These are phyloP conservation scores for Datura wrightii DNA, from an alignment of 257 asterid genomes.

Conservation along the genomic window DNA sequence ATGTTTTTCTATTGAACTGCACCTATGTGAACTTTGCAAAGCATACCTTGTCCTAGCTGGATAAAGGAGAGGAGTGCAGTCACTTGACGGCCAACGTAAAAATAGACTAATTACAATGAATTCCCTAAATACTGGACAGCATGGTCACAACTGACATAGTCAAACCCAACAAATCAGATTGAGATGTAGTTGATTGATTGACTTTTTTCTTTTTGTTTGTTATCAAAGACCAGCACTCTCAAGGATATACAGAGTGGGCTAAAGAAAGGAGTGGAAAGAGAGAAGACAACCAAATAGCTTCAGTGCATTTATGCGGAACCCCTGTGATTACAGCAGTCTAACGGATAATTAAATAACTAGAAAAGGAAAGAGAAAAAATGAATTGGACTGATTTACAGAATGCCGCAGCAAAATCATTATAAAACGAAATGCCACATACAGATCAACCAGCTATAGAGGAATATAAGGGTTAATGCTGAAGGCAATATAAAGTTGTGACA, in stretches of 20 bases:
- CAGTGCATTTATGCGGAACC: not conserved
- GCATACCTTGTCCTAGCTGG: not conserved
- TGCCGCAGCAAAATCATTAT: not conserved
- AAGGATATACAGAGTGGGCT: not conserved
- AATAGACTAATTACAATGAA: not conserved
- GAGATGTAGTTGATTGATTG: not conserved
- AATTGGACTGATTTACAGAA: not conserved
- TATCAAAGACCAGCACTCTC: not conserved
- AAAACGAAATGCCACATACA: conserved; percentile 1
- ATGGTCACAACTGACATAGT: not conserved
- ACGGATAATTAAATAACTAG: conserved; percentile 2
- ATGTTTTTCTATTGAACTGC: no score
- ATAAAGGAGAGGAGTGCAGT: not conserved
- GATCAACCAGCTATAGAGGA: conserved; percentile 21
- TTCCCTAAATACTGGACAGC: not conserved
- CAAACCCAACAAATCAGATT: conserved; percentile 13
- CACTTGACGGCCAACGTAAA: not conserved
- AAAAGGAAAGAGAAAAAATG: not conserved
- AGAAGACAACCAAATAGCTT: not conserved
- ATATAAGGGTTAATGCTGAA: conserved; percentile 12
- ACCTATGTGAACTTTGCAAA: not conserved
- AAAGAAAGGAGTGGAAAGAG: not conserved
- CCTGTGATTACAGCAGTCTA: not conserved
- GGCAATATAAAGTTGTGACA: conserved; percentile 16
- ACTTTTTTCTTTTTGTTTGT: not conserved